A percentile compares a stretch with the other conserved stretches of the same genome.
phyloP scores from a whole-genome alignment of 768 basidiomycete species.

The Tulasnella sp. region DNA sequence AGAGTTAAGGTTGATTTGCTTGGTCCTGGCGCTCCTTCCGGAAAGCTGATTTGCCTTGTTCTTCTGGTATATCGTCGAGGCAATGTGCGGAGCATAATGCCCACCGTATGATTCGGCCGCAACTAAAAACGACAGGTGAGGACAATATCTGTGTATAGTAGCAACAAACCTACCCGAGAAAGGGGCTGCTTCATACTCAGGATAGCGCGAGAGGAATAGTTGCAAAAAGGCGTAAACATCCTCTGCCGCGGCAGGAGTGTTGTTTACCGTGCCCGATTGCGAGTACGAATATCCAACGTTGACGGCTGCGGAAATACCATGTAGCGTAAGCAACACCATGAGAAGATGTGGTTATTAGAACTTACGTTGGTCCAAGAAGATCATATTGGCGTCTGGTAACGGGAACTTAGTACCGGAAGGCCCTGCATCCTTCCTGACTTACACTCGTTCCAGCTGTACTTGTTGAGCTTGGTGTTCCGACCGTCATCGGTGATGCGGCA shows the following conservation, averaged over 20 bases:
- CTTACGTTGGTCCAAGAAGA: slow-evolving; percentile 44
- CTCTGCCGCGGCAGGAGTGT: slow-evolving; percentile 72
- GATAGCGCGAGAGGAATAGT: slow-evolving; percentile 65
- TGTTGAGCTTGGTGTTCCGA: slow-evolving; percentile 56
- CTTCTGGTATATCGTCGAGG: slow-evolving; percentile 63
- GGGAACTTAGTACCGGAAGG: not conserved
- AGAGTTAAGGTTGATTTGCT: slow-evolving; percentile 68
- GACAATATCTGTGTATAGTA: not conserved
- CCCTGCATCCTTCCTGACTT: not conserved
- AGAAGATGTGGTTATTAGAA: slow-evolving; percentile 15
- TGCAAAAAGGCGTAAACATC: slow-evolving; percentile 82
- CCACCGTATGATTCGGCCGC: slow-evolving; percentile 33
- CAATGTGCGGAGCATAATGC: slow-evolving; percentile 76
- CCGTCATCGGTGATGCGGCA: slow-evolving; percentile 63
- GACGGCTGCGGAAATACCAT: slow-evolving; percentile 38
- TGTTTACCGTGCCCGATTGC: slow-evolving; percentile 60
- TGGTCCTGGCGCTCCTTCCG: slow-evolving; percentile 33
- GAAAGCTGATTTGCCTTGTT: slow-evolving; percentile 48
- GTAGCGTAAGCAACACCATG: slow-evolving; percentile 13
- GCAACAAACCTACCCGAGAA: slow-evolving; percentile 30
- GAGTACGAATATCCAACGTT: slow-evolving; percentile 86
- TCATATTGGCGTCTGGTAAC: slow-evolving; percentile 35
- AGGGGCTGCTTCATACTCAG: slow-evolving; percentile 51
- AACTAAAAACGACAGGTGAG: not conserved
- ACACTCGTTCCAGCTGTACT: slow-evolving; percentile 68